Conservation (phyloP, 2,329 filamentous ascomycete species). For the Pyricularia pennisetigena region DNA sequence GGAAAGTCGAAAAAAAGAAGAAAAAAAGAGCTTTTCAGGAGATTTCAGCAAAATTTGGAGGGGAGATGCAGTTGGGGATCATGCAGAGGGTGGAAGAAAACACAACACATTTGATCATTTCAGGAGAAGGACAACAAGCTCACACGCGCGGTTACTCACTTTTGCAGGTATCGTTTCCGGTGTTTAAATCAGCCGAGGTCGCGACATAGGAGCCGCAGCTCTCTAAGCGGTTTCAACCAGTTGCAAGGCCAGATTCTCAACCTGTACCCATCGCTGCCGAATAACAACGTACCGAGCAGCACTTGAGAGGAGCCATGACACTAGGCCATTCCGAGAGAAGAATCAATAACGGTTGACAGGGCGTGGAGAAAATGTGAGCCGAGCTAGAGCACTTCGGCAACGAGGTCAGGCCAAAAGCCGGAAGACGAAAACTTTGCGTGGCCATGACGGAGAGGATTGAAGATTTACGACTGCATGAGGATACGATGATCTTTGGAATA, state of each 20-base stretch:
- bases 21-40: background rate
- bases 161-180: slow-evolving; percentile 13
- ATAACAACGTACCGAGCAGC: slow-evolving; percentile 4
- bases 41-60: background rate
- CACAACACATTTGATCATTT: background rate
- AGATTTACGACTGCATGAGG: background rate
- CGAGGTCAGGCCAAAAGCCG: background rate
- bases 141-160: slow-evolving; percentile 4
- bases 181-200: slow-evolving; percentile 15
- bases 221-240: slow-evolving; percentile 13
- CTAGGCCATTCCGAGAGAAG: too few species aligned
- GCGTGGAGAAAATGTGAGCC: background rate
- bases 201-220: slow-evolving; percentile 16
- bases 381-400: background rate
- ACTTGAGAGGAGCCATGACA: background rate
- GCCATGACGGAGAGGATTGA: background rate
- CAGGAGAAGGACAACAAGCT: slow-evolving; percentile 1
- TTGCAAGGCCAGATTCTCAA: slow-evolving; percentile 16
- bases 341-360: background rate
- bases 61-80: background rate
- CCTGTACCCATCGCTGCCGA: slow-evolving; percentile 11
- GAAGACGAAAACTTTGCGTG: background rate
- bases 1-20: background rate
- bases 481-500: background rate
- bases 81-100: background rate